These are phyloP conservation scores for Schizochytrium sp. DNA, from an alignment of 108 stramenopile species.

Conservation along the genomic window DNA sequence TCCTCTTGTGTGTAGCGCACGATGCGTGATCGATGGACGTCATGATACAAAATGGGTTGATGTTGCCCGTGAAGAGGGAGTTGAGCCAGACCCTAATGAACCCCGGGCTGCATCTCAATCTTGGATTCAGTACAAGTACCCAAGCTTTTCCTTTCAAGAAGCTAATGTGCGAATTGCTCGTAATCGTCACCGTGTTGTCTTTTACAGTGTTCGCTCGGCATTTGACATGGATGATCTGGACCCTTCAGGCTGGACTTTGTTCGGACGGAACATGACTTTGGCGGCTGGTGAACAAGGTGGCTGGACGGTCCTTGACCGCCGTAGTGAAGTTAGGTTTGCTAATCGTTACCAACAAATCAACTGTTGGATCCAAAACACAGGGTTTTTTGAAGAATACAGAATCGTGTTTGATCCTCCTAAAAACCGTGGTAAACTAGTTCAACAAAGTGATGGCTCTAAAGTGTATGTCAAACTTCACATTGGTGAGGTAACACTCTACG, in stretches of 20 bases:
- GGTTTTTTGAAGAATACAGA: constrained; percentile 42
- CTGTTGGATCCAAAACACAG: constrained; percentile 42
- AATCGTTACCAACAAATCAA: constrained; percentile 38
- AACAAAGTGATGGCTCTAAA: background rate
- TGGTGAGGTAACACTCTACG: constrained; percentile 22
- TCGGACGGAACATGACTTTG: background rate
- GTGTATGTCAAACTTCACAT: constrained; percentile 19
- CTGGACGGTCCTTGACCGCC: constrained; percentile 50
- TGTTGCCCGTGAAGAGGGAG: background rate
- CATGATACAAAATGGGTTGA: constrained; percentile 58
- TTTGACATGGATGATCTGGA: constrained; percentile 23
- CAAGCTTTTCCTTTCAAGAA: background rate
- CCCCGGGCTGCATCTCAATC: background rate
- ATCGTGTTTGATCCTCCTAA: constrained; percentile 33
- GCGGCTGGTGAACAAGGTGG: constrained; percentile 6
- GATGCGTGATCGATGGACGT: constrained; percentile 21
- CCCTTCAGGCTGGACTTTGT: constrained; percentile 52
- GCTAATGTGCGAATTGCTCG: background rate
- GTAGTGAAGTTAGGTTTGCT: constrained; percentile 35
- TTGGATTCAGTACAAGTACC: constrained; percentile 30
- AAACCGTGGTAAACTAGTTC: background rate
- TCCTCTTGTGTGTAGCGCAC: constrained; percentile 19
- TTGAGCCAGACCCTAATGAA: background rate
- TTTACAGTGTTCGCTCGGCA: constrained; percentile 16
- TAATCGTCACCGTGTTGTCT: constrained; percentile 42